A percentile compares a stretch with the other conserved stretches of the same genome.
phyloP scores from a whole-genome alignment of 495 filamentous ascomycete species.

The Bacidia gigantensis region DNA sequence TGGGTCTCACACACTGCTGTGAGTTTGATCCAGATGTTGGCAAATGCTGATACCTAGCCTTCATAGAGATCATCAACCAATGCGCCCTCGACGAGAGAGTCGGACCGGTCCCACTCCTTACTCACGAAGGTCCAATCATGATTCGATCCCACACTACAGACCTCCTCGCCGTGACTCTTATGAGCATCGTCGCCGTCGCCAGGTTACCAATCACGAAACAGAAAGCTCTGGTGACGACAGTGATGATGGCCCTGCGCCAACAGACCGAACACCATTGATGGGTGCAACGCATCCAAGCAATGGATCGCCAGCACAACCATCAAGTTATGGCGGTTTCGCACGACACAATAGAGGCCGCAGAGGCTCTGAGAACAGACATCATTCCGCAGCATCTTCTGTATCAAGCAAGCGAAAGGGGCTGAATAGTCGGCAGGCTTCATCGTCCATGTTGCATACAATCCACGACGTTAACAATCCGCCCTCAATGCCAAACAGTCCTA shows the following conservation, averaged over 20 bases:
- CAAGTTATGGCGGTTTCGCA: slow-evolving; percentile 25
- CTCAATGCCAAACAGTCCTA: slow-evolving; percentile 71
- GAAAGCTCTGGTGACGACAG: slow-evolving; percentile 21
- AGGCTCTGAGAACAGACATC: slow-evolving; percentile 13
- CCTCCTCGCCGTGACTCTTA: slow-evolving; percentile 8
- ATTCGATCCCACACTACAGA: slow-evolving; percentile 24
- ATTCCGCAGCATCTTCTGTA: slow-evolving; percentile 16
- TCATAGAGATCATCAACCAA: slow-evolving; percentile 51
- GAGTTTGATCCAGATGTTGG: neutral
- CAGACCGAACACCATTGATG: slow-evolving; percentile 17
- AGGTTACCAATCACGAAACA: slow-evolving; percentile 9
- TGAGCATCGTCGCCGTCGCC: slow-evolving; percentile 6
- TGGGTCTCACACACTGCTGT: slow-evolving; percentile 19
- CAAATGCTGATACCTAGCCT: neutral
- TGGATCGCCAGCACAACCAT: slow-evolving; percentile 12
- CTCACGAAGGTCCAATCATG: slow-evolving; percentile 17
- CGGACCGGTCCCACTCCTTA: slow-evolving; percentile 27
- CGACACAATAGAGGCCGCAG: slow-evolving; percentile 5
- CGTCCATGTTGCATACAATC: slow-evolving; percentile 26
- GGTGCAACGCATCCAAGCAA: slow-evolving; percentile 11
- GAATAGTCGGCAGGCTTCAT: slow-evolving; percentile 17
- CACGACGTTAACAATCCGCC: slow-evolving; percentile 97
- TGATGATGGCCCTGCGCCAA: slow-evolving; percentile 10
- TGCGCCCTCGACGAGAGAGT: slow-evolving; percentile 55
- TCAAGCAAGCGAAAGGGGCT: slow-evolving; percentile 16